Conservation (phyloP, 768 basidiomycete species). For the Austroboletus eburneus region DNA sequence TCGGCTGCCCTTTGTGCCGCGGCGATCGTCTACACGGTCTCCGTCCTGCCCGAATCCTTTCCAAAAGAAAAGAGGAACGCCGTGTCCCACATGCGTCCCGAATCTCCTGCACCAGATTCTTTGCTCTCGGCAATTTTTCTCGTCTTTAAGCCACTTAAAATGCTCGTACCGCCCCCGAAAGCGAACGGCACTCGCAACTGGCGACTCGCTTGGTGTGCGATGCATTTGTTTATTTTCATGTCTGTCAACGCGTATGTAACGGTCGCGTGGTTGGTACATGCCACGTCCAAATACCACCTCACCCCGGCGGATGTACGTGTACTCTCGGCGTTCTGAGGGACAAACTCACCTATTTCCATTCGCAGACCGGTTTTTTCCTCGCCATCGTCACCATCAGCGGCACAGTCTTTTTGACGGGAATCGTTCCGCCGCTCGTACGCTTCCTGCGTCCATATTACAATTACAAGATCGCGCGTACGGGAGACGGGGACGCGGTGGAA, state of each 20-base stretch:
- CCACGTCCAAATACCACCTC: slow-evolving; percentile 24
- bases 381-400: slow-evolving; percentile 12
- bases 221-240: slow-evolving; percentile 21
- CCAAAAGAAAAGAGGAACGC: slow-evolving; percentile 21
- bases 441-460: slow-evolving; percentile 27
- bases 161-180: slow-evolving; percentile 16
- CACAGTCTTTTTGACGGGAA: slow-evolving; percentile 16
- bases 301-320: slow-evolving; percentile 24
- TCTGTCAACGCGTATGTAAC: slow-evolving; percentile 12
- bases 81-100: neutral
- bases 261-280: slow-evolving; percentile 19
- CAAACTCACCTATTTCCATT: neutral
- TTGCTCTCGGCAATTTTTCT: neutral
- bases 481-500: neutral
- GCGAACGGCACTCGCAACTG: slow-evolving; percentile 21
- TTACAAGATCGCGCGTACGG: neutral
- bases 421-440: slow-evolving; percentile 22
- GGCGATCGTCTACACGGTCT: slow-evolving; percentile 19
- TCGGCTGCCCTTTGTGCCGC: slow-evolving; percentile 10
- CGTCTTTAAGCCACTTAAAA: slow-evolving; percentile 24
- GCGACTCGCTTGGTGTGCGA: slow-evolving; percentile 28
- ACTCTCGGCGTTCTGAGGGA: no score
- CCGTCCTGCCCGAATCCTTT: slow-evolving; percentile 31
- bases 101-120: neutral
- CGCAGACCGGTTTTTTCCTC: slow-evolving; percentile 29